Percentiles rank a stretch among this genome's conserved stretches.
Conservation (phyloP, 140 eudicot genomes). For the Erigeron philadelphicus region DNA sequence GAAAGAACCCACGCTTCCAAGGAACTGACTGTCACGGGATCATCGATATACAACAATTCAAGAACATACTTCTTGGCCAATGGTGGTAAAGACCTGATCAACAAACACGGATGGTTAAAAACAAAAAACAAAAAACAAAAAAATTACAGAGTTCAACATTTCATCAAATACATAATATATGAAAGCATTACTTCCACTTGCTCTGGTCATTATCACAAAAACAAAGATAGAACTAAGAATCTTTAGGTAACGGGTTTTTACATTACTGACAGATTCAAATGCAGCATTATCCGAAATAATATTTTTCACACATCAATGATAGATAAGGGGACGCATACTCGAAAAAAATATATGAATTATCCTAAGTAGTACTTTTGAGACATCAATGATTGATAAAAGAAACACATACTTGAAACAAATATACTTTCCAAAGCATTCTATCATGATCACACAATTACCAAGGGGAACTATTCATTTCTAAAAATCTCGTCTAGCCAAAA, state of each 20-base stretch:
- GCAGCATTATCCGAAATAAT: background rate
- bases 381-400: background rate
- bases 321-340: background rate
- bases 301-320: background rate
- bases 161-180: background rate
- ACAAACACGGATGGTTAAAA: background rate
- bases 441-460: background rate
- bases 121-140: background rate
- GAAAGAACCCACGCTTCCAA: slow-evolving; percentile 83
- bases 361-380: background rate
- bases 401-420: background rate
- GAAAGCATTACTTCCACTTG: background rate
- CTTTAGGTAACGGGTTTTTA: background rate
- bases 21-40: slow-evolving; percentile 56
- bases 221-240: background rate
- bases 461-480: background rate
- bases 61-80: slow-evolving; percentile 84
- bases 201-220: slow-evolving; percentile 1
- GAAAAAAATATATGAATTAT: background rate
- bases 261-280: too few species aligned
- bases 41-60: slow-evolving; percentile 69
- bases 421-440: background rate
- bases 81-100: slow-evolving; percentile 81
- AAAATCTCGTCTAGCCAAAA: background rate
- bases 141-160: background rate